Evolutionary conservation across 2,329 filamentous ascomycete species (phyloP).

Genomic region (Trichoderma afroharzianum): DNA sequence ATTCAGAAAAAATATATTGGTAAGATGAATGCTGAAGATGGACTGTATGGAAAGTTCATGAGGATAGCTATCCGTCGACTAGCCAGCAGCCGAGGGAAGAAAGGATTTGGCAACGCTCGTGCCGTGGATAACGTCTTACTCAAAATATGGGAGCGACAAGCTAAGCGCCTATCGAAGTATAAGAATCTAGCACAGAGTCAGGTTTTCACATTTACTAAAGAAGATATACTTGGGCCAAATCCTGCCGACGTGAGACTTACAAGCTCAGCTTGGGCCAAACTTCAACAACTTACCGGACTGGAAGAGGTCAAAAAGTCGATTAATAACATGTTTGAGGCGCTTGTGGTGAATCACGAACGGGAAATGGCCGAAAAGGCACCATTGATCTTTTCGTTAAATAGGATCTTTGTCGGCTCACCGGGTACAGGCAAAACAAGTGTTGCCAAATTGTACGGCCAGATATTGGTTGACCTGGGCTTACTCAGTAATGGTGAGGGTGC

Average conservation of each 20-base stretch:
- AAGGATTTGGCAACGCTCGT: background rate
- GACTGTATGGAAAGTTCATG: background rate
- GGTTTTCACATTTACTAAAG: background rate
- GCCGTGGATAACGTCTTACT: background rate
- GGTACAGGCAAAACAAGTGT: constrained; percentile 72
- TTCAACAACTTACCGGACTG: background rate
- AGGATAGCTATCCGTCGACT: background rate
- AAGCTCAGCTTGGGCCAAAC: background rate
- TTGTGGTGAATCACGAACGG: background rate
- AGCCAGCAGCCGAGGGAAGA: background rate
- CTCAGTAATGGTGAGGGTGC: constrained; percentile 41
- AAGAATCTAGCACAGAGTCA: background rate
- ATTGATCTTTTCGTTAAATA: constrained; percentile 57
- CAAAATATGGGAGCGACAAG: constrained; percentile 1
- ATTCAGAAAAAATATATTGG: background rate
- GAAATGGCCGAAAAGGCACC: background rate
- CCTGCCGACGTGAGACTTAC: background rate
- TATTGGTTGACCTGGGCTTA: constrained; percentile 72
- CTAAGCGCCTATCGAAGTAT: background rate
- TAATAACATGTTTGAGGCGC: background rate
- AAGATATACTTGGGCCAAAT: background rate
- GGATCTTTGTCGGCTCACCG: constrained; percentile 62
- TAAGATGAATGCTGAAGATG: background rate
- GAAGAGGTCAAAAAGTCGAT: background rate
- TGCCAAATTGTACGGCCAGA: constrained; percentile 68